Percentiles rank a stretch among this genome's conserved stretches.
Evolutionary conservation across 495 filamentous ascomycete genomes (phyloP).

Genomic region (Penicillium verhagenii): DNA sequence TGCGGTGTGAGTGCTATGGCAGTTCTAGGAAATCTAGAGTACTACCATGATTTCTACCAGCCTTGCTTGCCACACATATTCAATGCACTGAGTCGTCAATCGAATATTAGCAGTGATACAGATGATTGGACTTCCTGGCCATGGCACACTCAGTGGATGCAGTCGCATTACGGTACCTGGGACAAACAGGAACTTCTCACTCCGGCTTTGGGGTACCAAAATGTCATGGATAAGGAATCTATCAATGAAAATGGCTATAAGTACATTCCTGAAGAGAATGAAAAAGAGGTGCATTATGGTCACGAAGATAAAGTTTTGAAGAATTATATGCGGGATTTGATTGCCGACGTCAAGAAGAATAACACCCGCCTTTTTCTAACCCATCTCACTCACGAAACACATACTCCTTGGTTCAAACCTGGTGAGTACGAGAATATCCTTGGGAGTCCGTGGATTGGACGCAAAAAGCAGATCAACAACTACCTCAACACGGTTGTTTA

Average conservation of each 20-base stretch:
- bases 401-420: constrained; percentile 43
- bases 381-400: constrained; percentile 42
- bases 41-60: constrained; percentile 39
- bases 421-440: constrained; percentile 34
- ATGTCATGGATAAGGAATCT: constrained; percentile 23
- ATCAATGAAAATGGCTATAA: constrained; percentile 25
- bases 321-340: constrained; percentile 37
- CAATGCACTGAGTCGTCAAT: constrained; percentile 32
- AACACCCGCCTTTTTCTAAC: constrained; percentile 41
- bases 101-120: constrained; percentile 28
- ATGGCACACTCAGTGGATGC: constrained; percentile 41
- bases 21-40: constrained; percentile 4
- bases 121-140: constrained; percentile 31
- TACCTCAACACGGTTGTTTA: constrained; percentile 43
- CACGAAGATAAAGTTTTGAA: constrained; percentile 35
- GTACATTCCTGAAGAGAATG: constrained; percentile 22
- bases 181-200: constrained; percentile 24
- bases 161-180: constrained; percentile 37
- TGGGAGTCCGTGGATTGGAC: constrained; percentile 16
- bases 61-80: constrained; percentile 43
- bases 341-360: constrained; percentile 33
- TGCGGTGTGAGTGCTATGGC: constrained; percentile 36
- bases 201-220: constrained; percentile 33
- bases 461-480: constrained; percentile 35
- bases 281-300: constrained; percentile 36